Evolutionary conservation across 345 rosid genomes (phyloP).

Genomic region (Trapa incisa): DNA sequence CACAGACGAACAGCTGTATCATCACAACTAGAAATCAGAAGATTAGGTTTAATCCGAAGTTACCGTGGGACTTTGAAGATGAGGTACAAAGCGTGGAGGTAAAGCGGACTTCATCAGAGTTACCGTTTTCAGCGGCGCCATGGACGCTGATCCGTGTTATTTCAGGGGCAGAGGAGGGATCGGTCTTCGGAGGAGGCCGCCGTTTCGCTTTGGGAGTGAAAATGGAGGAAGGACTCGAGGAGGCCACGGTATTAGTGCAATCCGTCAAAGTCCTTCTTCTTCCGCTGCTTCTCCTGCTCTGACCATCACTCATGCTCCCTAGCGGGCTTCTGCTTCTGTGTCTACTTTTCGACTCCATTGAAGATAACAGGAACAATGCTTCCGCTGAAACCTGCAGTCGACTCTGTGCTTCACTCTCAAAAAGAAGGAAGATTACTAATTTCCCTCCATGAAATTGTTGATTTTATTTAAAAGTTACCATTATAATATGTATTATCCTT

Average conservation of each 20-base stretch:
- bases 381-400: no score
- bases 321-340: neutral
- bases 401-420: no score
- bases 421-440: no score
- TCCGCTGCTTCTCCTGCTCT: neutral
- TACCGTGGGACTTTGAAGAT: neutral
- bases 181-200: slow-evolving; percentile 1
- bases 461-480: no score
- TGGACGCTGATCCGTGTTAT: neutral
- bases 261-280: slow-evolving; percentile 23
- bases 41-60: neutral
- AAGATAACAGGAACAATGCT: no score
- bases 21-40: neutral
- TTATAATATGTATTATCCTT: no score
- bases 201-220: slow-evolving; percentile 5
- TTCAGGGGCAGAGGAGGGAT: slow-evolving; percentile 1
- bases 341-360: neutral
- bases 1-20: neutral
- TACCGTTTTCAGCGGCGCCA: neutral
- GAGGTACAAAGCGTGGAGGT: neutral
- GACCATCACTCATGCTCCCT: neutral
- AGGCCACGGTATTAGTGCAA: slow-evolving; percentile 22
- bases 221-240: neutral
- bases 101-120: neutral
- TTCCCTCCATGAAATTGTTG: no score